Percentiles rank a stretch among this genome's conserved stretches.
Conservation (phyloP, 164 flowering plant species). For the Dillenia suffruticosa region DNA sequence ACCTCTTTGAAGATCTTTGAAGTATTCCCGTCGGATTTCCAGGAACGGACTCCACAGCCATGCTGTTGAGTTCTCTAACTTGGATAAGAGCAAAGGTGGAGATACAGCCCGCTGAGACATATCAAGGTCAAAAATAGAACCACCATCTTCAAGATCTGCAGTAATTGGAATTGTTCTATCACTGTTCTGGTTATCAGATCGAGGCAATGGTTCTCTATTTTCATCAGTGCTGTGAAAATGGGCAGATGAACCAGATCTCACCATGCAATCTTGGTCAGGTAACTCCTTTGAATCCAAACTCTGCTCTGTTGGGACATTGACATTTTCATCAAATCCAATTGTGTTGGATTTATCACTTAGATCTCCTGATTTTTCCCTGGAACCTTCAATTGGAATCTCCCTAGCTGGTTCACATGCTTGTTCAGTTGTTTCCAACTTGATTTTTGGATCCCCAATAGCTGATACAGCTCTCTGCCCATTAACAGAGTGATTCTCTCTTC, state of each 20-base stretch:
- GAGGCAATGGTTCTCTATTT: conserved; percentile 6
- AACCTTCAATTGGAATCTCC: no score
- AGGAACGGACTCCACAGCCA: conserved; percentile 74
- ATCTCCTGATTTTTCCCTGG: no score
- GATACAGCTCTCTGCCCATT: no score
- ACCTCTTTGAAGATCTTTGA: conserved; percentile 45
- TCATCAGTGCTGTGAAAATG: conserved; percentile 12
- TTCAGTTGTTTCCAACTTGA: no score
- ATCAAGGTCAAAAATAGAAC: conserved; percentile 13
- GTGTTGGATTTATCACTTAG: no score
- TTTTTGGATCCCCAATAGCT: no score
- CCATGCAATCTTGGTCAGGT: no score
- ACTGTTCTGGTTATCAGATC: conserved; percentile 13
- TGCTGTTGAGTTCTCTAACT: conserved; percentile 27
- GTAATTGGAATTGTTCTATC: conserved; percentile 22
- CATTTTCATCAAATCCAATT: no score
- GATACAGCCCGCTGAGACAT: conserved; percentile 3
- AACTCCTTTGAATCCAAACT: no score
- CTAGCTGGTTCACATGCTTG: no score
- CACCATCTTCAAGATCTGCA: conserved; percentile 8
- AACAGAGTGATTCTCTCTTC: no score
- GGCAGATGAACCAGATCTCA: background rate
- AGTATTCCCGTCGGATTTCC: conserved; percentile 42
- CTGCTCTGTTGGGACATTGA: no score
- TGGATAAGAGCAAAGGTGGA: conserved; percentile 11